These are phyloP conservation scores for Sutorius eximius DNA, from an alignment of 1,284 basidiomycete genomes.

Conservation along the genomic window DNA sequence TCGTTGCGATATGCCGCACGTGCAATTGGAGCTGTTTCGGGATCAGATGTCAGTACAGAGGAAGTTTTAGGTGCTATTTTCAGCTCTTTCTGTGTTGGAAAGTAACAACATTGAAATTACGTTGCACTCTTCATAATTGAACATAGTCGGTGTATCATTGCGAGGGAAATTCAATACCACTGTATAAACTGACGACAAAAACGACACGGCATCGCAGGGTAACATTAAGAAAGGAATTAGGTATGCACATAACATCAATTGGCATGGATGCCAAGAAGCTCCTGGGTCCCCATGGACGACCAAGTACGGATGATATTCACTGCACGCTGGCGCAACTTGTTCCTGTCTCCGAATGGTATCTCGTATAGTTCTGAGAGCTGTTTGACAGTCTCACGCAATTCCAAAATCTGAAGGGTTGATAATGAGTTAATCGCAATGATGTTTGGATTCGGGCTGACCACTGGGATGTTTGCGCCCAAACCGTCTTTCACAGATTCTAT, in stretches of 20 bases:
- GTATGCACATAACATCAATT: conserved; percentile 5
- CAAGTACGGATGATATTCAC: conserved; percentile 15
- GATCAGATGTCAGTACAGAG: conserved; percentile 59
- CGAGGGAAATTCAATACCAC: not conserved
- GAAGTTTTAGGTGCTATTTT: conserved; percentile 83
- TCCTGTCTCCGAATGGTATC: conserved; percentile 34
- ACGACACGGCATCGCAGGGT: not conserved
- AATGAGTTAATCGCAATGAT: not conserved
- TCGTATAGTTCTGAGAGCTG: conserved; percentile 29
- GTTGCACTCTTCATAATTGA: not conserved
- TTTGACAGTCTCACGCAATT: conserved; percentile 17
- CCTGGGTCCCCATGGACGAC: conserved; percentile 1
- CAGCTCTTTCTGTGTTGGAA: conserved; percentile 83
- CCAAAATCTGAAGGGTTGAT: conserved; percentile 11
- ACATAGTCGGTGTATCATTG: conserved; percentile 5
- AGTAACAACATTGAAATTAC: conserved; percentile 39
- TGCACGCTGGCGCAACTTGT: conserved; percentile 29
- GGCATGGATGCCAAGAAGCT: not conserved
- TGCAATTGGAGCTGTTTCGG: conserved; percentile 79
- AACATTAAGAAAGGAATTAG: not conserved
- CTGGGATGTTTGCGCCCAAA: conserved; percentile 4
- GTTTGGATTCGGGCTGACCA: conserved; percentile 18
- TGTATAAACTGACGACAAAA: not conserved
- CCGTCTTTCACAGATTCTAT: conserved; percentile 28
- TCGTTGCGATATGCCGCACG: conserved; percentile 82